phyloP scores from a whole-genome alignment of 2,329 filamentous ascomycete genomes.

The Metarhizium humberi region DNA sequence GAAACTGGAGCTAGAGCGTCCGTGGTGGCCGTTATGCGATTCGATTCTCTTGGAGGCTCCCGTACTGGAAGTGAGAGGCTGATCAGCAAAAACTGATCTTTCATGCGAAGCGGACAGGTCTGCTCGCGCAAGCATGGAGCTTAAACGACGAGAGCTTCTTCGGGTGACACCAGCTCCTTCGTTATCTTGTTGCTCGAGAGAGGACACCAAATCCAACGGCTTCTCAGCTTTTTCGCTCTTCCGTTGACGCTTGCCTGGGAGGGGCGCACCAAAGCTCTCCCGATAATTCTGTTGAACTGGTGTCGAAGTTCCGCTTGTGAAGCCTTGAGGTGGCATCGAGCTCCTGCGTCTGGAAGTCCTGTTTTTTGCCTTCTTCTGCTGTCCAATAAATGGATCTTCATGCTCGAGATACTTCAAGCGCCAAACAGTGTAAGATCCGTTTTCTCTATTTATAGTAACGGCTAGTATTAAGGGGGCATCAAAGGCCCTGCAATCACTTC shows the following conservation, averaged over 20 bases:
- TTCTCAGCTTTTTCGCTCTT: slow-evolving; percentile 44
- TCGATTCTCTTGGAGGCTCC: slow-evolving; percentile 53
- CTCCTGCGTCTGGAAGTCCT: slow-evolving; percentile 45
- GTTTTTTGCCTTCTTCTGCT: slow-evolving; percentile 35
- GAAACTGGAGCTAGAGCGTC: slow-evolving; percentile 30
- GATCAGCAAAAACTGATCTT: slow-evolving; percentile 68
- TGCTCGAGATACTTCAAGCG: slow-evolving; percentile 67
- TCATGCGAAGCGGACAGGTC: slow-evolving; percentile 83
- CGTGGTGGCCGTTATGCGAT: slow-evolving; percentile 49
- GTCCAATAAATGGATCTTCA: slow-evolving; percentile 45
- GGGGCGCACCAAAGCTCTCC: slow-evolving; percentile 63
- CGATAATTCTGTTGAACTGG: slow-evolving; percentile 62
- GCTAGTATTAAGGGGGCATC: slow-evolving; percentile 57
- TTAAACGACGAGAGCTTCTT: slow-evolving; percentile 67
- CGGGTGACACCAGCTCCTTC: slow-evolving; percentile 42
- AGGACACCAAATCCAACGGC: slow-evolving; percentile 54
- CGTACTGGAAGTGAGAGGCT: slow-evolving; percentile 31
- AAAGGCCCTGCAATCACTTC: slow-evolving; percentile 21
- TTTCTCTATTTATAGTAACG: slow-evolving; percentile 71
- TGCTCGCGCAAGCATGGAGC: slow-evolving; percentile 79
- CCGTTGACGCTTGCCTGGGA: slow-evolving; percentile 43
- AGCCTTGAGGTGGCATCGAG: slow-evolving; percentile 57
- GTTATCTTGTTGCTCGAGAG: slow-evolving; percentile 59
- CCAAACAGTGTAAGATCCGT: slow-evolving; percentile 77
- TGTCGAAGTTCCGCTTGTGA: slow-evolving; percentile 66